These are phyloP conservation scores for Pilatotrama ljubarskyi DNA, from an alignment of 768 basidiomycete species.

Conservation along the genomic window DNA sequence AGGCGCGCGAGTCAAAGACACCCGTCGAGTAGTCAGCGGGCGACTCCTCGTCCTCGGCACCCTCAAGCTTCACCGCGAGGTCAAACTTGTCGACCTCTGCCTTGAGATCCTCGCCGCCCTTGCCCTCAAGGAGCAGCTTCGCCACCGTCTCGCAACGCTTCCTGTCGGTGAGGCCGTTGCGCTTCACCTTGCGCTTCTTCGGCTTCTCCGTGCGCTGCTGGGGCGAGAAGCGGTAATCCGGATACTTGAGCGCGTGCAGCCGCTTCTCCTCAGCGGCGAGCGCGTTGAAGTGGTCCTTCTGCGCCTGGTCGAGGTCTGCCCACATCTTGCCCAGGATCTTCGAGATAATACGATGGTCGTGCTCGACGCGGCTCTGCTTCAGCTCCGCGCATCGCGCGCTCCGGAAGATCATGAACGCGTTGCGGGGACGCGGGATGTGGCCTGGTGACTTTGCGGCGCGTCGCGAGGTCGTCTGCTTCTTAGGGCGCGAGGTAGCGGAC, in stretches of 20 bases:
- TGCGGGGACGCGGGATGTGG: slow-evolving; percentile 65
- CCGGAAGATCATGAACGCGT: slow-evolving; percentile 73
- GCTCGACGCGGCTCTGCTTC: slow-evolving; percentile 33
- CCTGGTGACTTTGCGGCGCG: slow-evolving; percentile 41
- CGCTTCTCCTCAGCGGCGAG: slow-evolving; percentile 59
- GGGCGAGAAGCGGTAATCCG: slow-evolving; percentile 65
- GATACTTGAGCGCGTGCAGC: slow-evolving; percentile 54
- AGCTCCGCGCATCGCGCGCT: slow-evolving; percentile 54
- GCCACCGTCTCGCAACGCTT: slow-evolving; percentile 41
- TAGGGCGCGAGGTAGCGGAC: background rate
- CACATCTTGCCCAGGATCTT: slow-evolving; percentile 76
- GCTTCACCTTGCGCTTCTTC: slow-evolving; percentile 22
- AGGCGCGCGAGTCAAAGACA: slow-evolving; percentile 15
- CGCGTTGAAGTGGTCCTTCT: slow-evolving; percentile 48
- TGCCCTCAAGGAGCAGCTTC: slow-evolving; percentile 36
- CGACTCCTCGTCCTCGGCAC: background rate
- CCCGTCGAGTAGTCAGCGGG: slow-evolving; percentile 11
- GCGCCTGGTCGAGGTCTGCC: slow-evolving; percentile 51
- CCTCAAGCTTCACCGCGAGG: background rate
- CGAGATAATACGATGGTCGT: slow-evolving; percentile 55
- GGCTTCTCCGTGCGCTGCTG: slow-evolving; percentile 13
- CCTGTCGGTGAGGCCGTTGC: slow-evolving; percentile 33
- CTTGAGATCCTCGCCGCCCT: slow-evolving; percentile 33
- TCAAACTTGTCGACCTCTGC: slow-evolving; percentile 18
- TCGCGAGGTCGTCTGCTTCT: slow-evolving; percentile 3